Evolutionary conservation across 2,329 filamentous ascomycete genomes (phyloP), one percentile per base, ranked within the genome.

Genomic region (Stylonectria norvegica): DNA sequence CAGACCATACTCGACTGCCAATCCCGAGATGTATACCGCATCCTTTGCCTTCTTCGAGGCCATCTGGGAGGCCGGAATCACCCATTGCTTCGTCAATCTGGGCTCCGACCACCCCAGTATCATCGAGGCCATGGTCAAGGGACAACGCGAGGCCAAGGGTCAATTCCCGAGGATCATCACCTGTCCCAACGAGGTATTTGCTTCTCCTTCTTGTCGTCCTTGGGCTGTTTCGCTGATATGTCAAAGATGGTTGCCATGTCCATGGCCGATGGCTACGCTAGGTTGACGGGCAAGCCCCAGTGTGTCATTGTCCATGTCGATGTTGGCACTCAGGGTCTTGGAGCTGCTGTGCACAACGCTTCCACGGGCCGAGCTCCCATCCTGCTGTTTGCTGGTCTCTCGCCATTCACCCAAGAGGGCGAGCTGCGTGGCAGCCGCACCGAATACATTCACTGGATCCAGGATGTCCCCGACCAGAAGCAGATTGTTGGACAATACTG

Each of bases 391-490:
- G 86, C 86, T 2, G 86, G 86, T 4, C 67, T 90, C 12, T 86
- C 81, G 9, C 87, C 86, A 0, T 87, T 81, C 58, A 90, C 86
- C 0, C 74, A 83, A 20, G 85, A 89, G 53, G 86, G 86, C 12
- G 86, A 91, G 63, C 79, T 85, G 66, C 75, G 83, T 1, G 86
- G 86, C 10, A 83, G 76, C n/a, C 73, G 86, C 38, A 89, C 85
- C 2, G 87, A 91, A 63, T 90, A 87, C 60, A 90, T 89, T 52
- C 86, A 91, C 61, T 91, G 86, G 85, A 84, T 90, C 20, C 86
- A 91, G 56, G 85, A 91, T 62, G 83, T 89, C 3, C 86, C 84
- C 0, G 85, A 91, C 55, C 87, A 91, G 62, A 87, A 85, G 61
- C 76, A 81, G 55, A 90, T 95, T 43, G 70, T 95, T 4, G 71